A percentile compares a stretch with the other conserved stretches of the same genome.
Conservation (phyloP, 1,284 basidiomycete species). For the Melampsora larici-populina region DNA sequence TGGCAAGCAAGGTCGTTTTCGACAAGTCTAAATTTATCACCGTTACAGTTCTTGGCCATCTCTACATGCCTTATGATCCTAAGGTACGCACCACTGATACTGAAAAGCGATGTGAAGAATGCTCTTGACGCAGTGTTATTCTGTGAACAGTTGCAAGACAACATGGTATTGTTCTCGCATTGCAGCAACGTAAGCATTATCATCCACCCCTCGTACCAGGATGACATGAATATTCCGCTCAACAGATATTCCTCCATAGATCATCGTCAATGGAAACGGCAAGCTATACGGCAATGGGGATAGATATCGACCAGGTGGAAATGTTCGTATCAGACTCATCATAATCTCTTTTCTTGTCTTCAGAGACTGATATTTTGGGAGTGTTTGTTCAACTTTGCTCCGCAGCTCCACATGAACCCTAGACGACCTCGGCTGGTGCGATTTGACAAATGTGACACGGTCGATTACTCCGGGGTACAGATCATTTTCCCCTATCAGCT, state of each 20-base stretch:
- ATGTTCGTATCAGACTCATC: neutral
- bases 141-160: constrained; percentile 4
- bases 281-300: constrained; percentile 21
- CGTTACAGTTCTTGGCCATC: neutral
- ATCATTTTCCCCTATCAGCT: neutral
- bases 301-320: constrained; percentile 19
- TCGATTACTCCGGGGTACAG: constrained; percentile 37
- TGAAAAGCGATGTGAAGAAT: neutral
- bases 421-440: constrained; percentile 24
- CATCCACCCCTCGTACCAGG: neutral
- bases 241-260: neutral
- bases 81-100: neutral
- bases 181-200: constrained; percentile 7
- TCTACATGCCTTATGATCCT: neutral
- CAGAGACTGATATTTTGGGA: neutral
- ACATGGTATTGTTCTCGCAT: constrained; percentile 16
- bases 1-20: neutral
- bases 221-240: neutral
- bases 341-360: neutral
- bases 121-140: neutral
- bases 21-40: neutral
- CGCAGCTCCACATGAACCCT: constrained; percentile 8
- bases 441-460: constrained; percentile 18
- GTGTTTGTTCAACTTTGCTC: neutral
- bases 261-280: constrained; percentile 20